Base-by-base conservation (phyloP, 2,329 filamentous ascomycete genomes). In the Fusarium odoratissimum region DNA sequence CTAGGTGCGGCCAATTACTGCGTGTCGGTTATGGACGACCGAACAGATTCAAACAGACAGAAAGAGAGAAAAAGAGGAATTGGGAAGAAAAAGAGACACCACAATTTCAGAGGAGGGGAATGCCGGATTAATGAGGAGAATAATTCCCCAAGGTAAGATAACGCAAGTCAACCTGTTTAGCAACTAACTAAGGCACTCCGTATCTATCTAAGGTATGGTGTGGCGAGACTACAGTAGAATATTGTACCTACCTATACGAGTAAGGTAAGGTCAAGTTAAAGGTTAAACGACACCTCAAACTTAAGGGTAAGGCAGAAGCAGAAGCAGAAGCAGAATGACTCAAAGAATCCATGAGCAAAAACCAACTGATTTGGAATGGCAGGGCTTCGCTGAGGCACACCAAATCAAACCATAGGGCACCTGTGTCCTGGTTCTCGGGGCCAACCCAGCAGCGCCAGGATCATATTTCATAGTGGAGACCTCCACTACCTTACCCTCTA, bases 401-500 rank as follows among this genome's bases (percentile, higher is more conserved):
- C 40, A 44, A 38, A 25, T 28, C 30, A 41, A 60, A 37, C 45
- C 60, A 33, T 56, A 66, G 41, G 60, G 44, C 61, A 72, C 73
- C 74, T 73, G 75, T 71, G 64, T 77, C 76, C 76, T 64, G 76
- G 76, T 77, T 76, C 69, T 76, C 69, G 76, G 75, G 55, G 76
- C 75, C 75, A 73, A 66, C 55, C 72, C 63, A 71, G 70, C 59
- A 31, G 65, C 41, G 71, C 75, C 72, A 77, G 73, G 75, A 76
- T 76, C 56, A 67, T 46, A 65, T 49, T 41, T 40, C 49, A 54
- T 23, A 54, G 75, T 76, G 74, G 75, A 55, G 67, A 63, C 23
- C 33, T 51, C 31, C n/a, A 51, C n/a, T 51, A 35, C 48, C 46
- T 33, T 28, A 54, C 33, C 19, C 52, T 54, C 51, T 38, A 40